These are phyloP conservation scores for Lactarius quietus DNA, from an alignment of 768 basidiomycete species.

Conservation along the genomic window DNA sequence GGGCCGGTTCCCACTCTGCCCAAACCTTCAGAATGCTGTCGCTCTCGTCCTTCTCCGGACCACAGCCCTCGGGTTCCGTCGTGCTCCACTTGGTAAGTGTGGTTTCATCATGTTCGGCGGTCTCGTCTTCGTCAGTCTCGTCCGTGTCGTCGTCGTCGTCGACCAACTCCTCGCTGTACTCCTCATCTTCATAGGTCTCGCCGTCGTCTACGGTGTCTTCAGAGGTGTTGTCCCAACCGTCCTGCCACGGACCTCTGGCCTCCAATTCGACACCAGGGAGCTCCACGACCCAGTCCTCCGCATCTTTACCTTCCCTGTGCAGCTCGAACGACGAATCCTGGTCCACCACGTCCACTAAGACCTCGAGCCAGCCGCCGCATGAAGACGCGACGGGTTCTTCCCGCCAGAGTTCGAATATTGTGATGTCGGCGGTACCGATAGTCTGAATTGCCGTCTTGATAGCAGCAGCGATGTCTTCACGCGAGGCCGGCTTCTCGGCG, in stretches of 20 bases:
- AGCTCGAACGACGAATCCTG: constrained; percentile 15
- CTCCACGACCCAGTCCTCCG: constrained; percentile 26
- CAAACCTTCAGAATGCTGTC: constrained; percentile 3
- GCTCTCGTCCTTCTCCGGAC: neutral
- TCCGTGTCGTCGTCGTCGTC: neutral
- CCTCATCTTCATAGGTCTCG: neutral
- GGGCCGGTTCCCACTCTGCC: constrained; percentile 6
- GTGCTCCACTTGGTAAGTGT: neutral
- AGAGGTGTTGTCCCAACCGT: constrained; percentile 3
- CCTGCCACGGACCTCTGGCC: constrained; percentile 19
- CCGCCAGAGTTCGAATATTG: constrained; percentile 42
- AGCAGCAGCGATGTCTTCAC: constrained; percentile 46
- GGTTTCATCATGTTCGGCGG: neutral
- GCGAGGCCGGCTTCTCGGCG: constrained; percentile 41
- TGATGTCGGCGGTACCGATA: constrained; percentile 46
- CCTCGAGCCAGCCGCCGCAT: constrained; percentile 63
- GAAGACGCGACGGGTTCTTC: constrained; percentile 44
- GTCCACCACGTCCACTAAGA: constrained; percentile 47
- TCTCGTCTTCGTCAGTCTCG: neutral
- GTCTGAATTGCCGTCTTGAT: constrained; percentile 54
- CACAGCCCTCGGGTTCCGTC: neutral
- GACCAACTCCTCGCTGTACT: neutral
- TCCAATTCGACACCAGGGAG: constrained; percentile 29
- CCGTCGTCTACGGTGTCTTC: neutral
- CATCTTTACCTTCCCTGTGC: constrained; percentile 21